Evolutionary conservation across 371 early-diverging fungal species (phyloP).

Genomic region (Mucor sp.): DNA sequence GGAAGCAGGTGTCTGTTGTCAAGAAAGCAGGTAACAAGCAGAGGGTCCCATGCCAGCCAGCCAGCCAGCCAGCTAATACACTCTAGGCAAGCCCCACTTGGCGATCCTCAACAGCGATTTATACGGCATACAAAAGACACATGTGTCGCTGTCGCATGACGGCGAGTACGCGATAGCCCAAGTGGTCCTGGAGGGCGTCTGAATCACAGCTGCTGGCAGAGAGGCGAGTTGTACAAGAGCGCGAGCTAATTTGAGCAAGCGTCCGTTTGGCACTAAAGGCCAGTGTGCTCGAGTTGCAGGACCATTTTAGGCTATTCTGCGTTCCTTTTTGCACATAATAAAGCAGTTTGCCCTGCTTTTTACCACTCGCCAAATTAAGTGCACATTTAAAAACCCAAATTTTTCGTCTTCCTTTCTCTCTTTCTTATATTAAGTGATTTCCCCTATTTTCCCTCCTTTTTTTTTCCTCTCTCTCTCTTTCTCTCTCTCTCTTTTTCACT

Average conservation of each 20-base stretch:
- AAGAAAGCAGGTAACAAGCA: conserved; percentile 42
- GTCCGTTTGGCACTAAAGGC: background rate
- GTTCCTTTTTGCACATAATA: conserved; percentile 18
- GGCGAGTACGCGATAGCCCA: conserved; percentile 69
- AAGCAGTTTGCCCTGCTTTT: background rate
- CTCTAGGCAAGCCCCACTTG: conserved; percentile 54
- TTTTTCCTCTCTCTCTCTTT: background rate
- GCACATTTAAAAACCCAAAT: background rate
- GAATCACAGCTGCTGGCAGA: too few relatives aligned
- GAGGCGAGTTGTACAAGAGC: too few relatives aligned
- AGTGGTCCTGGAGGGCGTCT: conserved; percentile 53
- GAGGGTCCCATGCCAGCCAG: background rate
- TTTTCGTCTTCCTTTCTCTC: conserved; percentile 6
- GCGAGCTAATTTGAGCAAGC: background rate
- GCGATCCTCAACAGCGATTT: conserved; percentile 35
- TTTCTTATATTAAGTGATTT: background rate
- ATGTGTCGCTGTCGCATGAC: conserved; percentile 68
- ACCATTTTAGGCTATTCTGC: conserved; percentile 23
- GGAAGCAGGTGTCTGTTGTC: conserved; percentile 65
- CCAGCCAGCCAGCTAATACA: too few relatives aligned
- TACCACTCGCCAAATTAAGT: background rate
- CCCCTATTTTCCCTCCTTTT: conserved; percentile 4
- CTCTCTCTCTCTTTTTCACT: background rate
- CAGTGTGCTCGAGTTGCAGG: conserved; percentile 12
- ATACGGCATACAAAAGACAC: conserved; percentile 43